Percentiles rank a stretch among this genome's conserved stretches.
These are phyloP conservation scores for Lactuca sativa DNA, from an alignment of 129 eudicot species.

Conservation along the genomic window DNA sequence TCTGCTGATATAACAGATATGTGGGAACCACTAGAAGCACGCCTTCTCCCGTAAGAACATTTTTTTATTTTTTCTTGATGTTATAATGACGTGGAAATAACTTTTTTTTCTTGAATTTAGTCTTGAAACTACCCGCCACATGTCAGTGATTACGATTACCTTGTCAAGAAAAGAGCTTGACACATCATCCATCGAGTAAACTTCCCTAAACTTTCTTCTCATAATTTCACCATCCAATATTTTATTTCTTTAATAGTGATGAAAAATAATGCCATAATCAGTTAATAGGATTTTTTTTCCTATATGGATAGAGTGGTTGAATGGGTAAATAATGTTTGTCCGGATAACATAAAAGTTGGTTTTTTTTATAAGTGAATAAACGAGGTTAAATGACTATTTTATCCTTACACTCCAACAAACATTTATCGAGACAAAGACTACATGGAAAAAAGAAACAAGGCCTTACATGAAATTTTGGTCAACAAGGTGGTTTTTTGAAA, in stretches of 20 bases:
- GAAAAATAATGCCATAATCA: too few relatives aligned
- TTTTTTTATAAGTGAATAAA: too few relatives aligned
- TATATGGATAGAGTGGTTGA: neutral
- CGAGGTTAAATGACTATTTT: too few relatives aligned
- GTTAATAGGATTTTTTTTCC: neutral
- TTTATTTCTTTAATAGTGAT: too few relatives aligned
- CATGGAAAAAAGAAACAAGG: too few relatives aligned
- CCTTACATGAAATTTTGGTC: too few relatives aligned
- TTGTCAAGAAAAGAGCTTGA: slow-evolving; percentile 62
- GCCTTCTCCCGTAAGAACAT: slow-evolving; percentile 49
- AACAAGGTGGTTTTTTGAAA: too few relatives aligned
- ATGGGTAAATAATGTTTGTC: too few relatives aligned
- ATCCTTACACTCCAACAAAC: too few relatives aligned
- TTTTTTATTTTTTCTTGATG: neutral
- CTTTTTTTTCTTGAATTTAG: slow-evolving; percentile 29
- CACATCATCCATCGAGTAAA: slow-evolving; percentile 47
- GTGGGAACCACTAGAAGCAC: slow-evolving; percentile 58
- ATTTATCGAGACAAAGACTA: too few relatives aligned
- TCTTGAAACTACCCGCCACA: slow-evolving; percentile 69
- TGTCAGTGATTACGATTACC: slow-evolving; percentile 63
- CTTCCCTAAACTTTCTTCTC: neutral
- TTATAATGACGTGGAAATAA: neutral
- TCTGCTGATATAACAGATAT: slow-evolving; percentile 48
- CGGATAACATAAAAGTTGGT: too few relatives aligned
- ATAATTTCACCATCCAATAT: too few relatives aligned